Base-by-base conservation (phyloP, 805 yeast genomes). In the Hanseniaspora clermontiae region DNA sequence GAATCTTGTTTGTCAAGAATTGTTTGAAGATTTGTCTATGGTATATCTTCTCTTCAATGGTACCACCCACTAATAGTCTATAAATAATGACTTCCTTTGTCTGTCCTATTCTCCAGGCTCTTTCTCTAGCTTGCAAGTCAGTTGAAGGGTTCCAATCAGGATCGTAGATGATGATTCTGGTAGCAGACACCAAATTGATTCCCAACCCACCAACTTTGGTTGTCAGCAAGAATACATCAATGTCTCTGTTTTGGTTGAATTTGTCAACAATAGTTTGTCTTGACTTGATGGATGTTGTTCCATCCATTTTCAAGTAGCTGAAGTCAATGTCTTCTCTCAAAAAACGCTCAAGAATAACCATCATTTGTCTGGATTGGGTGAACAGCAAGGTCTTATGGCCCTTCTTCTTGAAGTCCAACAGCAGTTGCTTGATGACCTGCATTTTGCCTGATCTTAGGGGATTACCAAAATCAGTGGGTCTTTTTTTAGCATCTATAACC, bases 71-170 rank as follows among this genome's bases (percentile, higher is more conserved):
- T 87, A 93, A 88, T 45, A 93, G 72, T 58, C 98, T 72, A 63
- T 91, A 93, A 38, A 91, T 90, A 7, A 89, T 80, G 9, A 91
- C 97, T 62, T 90, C 96, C 58, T 83, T 81, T 66, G 85, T 90
- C 68, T 91, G 98, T 1, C 98, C 98, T 60, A 91, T 74, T 61
- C 98, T 75, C 97, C 97, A 93, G 0, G 97, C 97, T 50, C 98
- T 72, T 67, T 91, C 98, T 59, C 97, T 75, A 0, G 98, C 98
- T 69, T 91, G 98, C 59, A 90, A 77, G 71, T 91, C 98, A 0
- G 97, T 93, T 0, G 96, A 88, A 0, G 98, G 98, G 65, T 91
- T 91, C 98, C 98, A 91, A 69, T 93, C 97, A 0, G 98, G 98
- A 64, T 91, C 98, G 66, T 78, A 91, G 15, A 91, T 91, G 24